Evolutionary conservation across 352 stramenopile species (phyloP).

Genomic region (Peronospora belbahrii): DNA sequence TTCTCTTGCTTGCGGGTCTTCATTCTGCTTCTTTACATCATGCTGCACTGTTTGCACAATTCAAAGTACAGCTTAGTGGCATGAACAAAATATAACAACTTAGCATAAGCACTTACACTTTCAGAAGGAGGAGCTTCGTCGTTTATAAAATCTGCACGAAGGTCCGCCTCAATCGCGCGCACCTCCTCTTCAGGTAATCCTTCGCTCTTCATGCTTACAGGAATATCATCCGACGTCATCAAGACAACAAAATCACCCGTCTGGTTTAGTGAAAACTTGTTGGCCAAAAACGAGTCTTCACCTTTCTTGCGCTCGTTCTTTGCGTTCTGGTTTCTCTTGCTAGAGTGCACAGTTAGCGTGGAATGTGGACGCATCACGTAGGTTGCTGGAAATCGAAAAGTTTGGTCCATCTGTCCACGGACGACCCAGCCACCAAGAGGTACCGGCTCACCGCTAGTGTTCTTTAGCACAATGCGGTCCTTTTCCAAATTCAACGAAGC

Average conservation of each 20-base stretch:
- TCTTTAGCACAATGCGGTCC: constrained; percentile 71
- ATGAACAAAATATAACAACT: constrained; percentile 1
- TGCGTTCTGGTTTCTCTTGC: constrained; percentile 71
- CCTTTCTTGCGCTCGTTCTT: constrained; percentile 63
- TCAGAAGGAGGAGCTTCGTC: constrained; percentile 42
- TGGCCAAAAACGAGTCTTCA: constrained; percentile 72
- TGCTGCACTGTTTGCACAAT: constrained; percentile 18
- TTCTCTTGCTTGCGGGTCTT: constrained; percentile 17
- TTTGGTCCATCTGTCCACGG: constrained; percentile 48
- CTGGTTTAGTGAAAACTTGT: constrained; percentile 70
- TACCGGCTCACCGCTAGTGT: constrained; percentile 50
- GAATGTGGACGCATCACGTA: constrained; percentile 65
- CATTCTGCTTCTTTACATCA: constrained; percentile 22
- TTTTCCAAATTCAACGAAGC: constrained; percentile 60
- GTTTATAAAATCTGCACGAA: constrained; percentile 44
- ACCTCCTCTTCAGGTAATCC: constrained; percentile 53
- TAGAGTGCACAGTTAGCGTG: constrained; percentile 71
- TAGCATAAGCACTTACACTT: constrained; percentile 30
- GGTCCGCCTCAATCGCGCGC: constrained; percentile 45
- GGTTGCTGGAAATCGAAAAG: constrained; percentile 58
- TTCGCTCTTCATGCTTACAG: constrained; percentile 58
- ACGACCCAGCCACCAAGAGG: constrained; percentile 62
- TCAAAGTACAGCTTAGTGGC: background rate
- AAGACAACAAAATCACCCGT: constrained; percentile 65
- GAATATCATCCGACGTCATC: constrained; percentile 50